A percentile compares a stretch with the other conserved stretches of the same genome.
These are phyloP conservation scores for Yarrowia sp. DNA, from an alignment of 805 yeast genomes.

Conservation along the genomic window DNA sequence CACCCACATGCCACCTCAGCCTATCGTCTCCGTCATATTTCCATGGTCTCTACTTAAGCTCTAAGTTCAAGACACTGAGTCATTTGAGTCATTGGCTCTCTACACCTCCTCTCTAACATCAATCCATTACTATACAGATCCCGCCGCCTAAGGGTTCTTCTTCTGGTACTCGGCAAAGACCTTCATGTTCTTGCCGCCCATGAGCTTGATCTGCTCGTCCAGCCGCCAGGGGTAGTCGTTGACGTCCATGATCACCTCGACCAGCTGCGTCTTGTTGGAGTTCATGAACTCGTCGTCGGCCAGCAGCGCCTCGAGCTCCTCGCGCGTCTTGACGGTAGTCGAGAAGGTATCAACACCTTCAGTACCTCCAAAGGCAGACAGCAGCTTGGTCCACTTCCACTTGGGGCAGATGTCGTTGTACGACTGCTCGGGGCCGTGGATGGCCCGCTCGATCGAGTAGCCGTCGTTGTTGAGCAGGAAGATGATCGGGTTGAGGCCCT, in stretches of 20 bases:
- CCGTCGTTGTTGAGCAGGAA: constrained; percentile 82
- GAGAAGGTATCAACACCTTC: constrained; percentile 37
- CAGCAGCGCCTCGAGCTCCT: constrained; percentile 44
- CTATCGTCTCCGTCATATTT: too few species aligned
- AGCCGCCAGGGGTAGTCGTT: constrained; percentile 68
- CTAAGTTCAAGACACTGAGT: too few species aligned
- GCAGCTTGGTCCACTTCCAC: constrained; percentile 78
- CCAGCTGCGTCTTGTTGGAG: constrained; percentile 45
- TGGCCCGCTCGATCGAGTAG: constrained; percentile 84
- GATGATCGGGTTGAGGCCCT: constrained; percentile 61
- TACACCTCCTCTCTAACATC: not conserved
- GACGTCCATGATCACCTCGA: constrained; percentile 58
- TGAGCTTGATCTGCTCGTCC: constrained; percentile 34
- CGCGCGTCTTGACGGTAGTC: constrained; percentile 41
- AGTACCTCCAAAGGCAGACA: constrained; percentile 51
- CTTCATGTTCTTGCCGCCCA: constrained; percentile 34
- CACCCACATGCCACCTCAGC: too few species aligned
- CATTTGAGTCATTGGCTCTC: constrained; percentile 17
- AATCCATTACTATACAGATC: too few species aligned
- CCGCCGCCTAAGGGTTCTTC: not conserved
- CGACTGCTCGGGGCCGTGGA: constrained; percentile 69
- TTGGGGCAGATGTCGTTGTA: constrained; percentile 79
- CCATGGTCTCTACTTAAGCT: too few species aligned
- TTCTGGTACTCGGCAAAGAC: constrained; percentile 31
- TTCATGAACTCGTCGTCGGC: constrained; percentile 40